These are phyloP conservation scores for Aureobasidium pullulans DNA, from an alignment of 2,329 filamentous ascomycete genomes.

Conservation along the genomic window DNA sequence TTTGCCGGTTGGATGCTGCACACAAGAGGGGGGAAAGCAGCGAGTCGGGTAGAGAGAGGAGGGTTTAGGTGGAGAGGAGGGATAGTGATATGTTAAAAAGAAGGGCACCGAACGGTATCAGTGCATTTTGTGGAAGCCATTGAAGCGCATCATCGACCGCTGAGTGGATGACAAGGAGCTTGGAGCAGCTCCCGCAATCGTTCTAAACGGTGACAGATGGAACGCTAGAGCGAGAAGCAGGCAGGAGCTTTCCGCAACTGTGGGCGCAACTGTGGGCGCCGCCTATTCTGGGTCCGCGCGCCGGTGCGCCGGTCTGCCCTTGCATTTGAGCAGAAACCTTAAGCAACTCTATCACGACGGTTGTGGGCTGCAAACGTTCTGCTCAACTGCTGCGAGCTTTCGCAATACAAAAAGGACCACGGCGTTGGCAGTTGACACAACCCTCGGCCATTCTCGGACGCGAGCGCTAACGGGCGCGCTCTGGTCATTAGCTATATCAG, in stretches of 20 bases:
- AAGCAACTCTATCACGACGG: constrained; percentile 15
- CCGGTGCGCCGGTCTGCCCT: constrained; percentile 14
- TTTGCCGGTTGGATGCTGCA: constrained; percentile 3
- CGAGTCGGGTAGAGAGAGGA: constrained; percentile 12
- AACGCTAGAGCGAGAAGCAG: constrained; percentile 13
- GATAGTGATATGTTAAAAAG: constrained; percentile 13
- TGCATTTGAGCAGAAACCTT: constrained; percentile 14
- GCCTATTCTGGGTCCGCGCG: constrained; percentile 15
- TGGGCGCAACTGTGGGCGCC: constrained; percentile 8
- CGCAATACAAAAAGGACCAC: constrained; percentile 3
- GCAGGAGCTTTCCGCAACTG: not conserved
- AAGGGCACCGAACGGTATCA: constrained; percentile 15
- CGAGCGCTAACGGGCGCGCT: constrained; percentile 10
- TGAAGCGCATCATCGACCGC: constrained; percentile 15
- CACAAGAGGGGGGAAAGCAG: constrained; percentile 1
- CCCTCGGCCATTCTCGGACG: constrained; percentile 13
- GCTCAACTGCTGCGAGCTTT: not conserved
- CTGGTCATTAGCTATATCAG: constrained; percentile 11
- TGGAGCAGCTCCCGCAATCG: constrained; percentile 15
- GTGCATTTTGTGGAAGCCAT: constrained; percentile 14
- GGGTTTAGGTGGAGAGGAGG: constrained; percentile 11
- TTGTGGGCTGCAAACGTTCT: constrained; percentile 8
- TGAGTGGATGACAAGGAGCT: constrained; percentile 14
- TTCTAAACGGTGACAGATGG: constrained; percentile 15
- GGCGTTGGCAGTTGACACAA: not conserved